Evolutionary conservation across 768 basidiomycete species (phyloP).

Genomic region (Lactarius quietus): DNA sequence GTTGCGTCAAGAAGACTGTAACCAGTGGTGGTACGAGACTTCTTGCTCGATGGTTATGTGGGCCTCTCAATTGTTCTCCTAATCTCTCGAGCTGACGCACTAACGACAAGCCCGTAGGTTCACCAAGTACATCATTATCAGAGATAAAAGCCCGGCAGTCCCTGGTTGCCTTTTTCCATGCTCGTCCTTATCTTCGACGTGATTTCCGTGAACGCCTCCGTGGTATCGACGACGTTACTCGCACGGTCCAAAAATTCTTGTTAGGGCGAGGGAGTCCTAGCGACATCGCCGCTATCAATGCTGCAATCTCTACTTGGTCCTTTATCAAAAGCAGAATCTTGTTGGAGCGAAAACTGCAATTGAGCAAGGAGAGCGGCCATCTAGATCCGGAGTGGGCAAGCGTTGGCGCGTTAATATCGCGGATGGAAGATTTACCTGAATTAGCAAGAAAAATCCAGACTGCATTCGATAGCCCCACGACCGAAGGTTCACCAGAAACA

Average conservation of each 20-base stretch:
- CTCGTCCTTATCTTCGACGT: slow-evolving; percentile 56
- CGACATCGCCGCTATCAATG: slow-evolving; percentile 63
- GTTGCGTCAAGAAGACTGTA: slow-evolving; percentile 69
- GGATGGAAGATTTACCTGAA: slow-evolving; percentile 46
- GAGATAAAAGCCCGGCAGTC: slow-evolving; percentile 75
- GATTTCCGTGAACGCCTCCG: slow-evolving; percentile 57
- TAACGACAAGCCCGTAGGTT: slow-evolving; percentile 46
- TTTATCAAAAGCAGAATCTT: slow-evolving; percentile 47
- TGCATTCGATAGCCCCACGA: slow-evolving; percentile 30
- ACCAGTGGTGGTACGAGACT: slow-evolving; percentile 77
- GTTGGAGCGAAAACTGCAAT: slow-evolving; percentile 56
- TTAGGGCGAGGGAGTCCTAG: slow-evolving; percentile 60
- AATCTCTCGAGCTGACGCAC: not conserved
- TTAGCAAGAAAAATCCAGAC: slow-evolving; percentile 59
- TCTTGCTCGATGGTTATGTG: slow-evolving; percentile 75
- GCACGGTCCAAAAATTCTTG: slow-evolving; percentile 74
- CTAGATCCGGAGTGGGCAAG: slow-evolving; percentile 49
- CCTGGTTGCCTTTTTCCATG: slow-evolving; percentile 68
- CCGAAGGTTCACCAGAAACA: slow-evolving; percentile 22
- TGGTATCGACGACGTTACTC: slow-evolving; percentile 63
- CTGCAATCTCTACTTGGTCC: slow-evolving; percentile 59
- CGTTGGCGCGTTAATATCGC: slow-evolving; percentile 50
- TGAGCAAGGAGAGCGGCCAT: slow-evolving; percentile 28
- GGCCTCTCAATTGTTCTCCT: slow-evolving; percentile 27
- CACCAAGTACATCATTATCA: slow-evolving; percentile 70